Evolutionary conservation across 116 monocot species (phyloP).

Genomic region (Cymodocea nodosa): DNA sequence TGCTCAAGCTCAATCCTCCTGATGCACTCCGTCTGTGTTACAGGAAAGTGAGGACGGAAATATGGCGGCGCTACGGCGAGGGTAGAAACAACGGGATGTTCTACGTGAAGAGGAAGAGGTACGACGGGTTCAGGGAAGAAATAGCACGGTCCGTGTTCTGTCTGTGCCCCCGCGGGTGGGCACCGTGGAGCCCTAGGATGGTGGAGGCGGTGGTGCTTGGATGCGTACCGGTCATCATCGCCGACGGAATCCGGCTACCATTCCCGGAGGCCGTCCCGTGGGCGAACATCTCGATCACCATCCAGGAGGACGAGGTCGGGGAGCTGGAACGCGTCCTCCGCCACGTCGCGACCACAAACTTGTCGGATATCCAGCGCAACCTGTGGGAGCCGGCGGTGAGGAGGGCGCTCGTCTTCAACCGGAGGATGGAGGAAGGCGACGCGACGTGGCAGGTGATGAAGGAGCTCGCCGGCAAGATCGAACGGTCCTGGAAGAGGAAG

Average conservation of each 20-base stretch:
- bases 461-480: slow-evolving; percentile 30
- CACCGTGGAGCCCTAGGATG: slow-evolving; percentile 89
- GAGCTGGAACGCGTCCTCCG: slow-evolving; percentile 28
- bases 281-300: slow-evolving; percentile 46
- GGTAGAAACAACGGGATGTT: slow-evolving; percentile 21
- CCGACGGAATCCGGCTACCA: slow-evolving; percentile 68
- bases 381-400: slow-evolving; percentile 49
- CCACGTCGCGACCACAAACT: slow-evolving; percentile 28
- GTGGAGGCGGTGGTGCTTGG: slow-evolving; percentile 80
- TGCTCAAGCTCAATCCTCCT: background rate
- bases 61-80: slow-evolving; percentile 32
- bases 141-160: slow-evolving; percentile 76
- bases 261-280: slow-evolving; percentile 48
- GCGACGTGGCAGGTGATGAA: slow-evolving; percentile 76
- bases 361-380: slow-evolving; percentile 54
- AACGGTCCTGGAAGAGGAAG: slow-evolving; percentile 13
- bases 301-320: slow-evolving; percentile 50
- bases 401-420: slow-evolving; percentile 51
- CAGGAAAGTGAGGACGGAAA: slow-evolving; percentile 69
- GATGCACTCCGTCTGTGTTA: background rate
- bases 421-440: slow-evolving; percentile 37
- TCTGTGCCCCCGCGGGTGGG: slow-evolving; percentile 84
- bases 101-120: slow-evolving; percentile 52
- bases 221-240: slow-evolving; percentile 79
- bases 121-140: slow-evolving; percentile 46